These are phyloP conservation scores for Madurella mycetomatis DNA, from an alignment of 2,329 filamentous ascomycete genomes.

Conservation along the genomic window DNA sequence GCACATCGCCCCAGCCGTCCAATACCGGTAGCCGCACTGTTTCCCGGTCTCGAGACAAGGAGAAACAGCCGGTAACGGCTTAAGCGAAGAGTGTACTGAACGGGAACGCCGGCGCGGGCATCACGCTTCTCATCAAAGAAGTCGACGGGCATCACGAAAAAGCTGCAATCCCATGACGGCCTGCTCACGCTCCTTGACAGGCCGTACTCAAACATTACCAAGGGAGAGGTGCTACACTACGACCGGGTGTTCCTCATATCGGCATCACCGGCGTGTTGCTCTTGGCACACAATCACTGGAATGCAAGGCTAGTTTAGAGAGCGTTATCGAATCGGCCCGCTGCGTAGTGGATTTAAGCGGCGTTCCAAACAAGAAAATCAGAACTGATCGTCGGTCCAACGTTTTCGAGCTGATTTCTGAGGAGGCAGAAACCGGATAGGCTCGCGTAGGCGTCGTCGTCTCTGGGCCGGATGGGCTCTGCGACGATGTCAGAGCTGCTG, in stretches of 20 bases:
- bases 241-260: slow-evolving; percentile 41
- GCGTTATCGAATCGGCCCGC: slow-evolving; percentile 27
- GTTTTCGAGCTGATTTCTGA: slow-evolving; percentile 28
- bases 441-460: slow-evolving; percentile 35
- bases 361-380: slow-evolving; percentile 32
- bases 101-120: slow-evolving; percentile 15
- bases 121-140: slow-evolving; percentile 36
- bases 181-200: slow-evolving; percentile 37
- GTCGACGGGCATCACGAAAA: slow-evolving; percentile 33
- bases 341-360: slow-evolving; percentile 30
- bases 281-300: slow-evolving; percentile 30
- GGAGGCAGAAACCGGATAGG: slow-evolving; percentile 29
- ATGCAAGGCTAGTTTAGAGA: slow-evolving; percentile 37
- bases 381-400: slow-evolving; percentile 33
- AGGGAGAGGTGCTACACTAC: slow-evolving; percentile 25
- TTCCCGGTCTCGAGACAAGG: too few relatives aligned
- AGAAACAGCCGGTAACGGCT: too few relatives aligned
- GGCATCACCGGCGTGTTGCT: slow-evolving; percentile 43
- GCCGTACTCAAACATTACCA: slow-evolving; percentile 32
- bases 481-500: slow-evolving; percentile 35
- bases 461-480: slow-evolving; percentile 38
- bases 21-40: neutral
- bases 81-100: too few relatives aligned
- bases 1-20: too few relatives aligned
- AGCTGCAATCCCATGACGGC: slow-evolving; percentile 22